Evolutionary conservation across 345 rosid species (phyloP), one percentile per base, ranked within the genome.

Genomic region (Geranium brycei): DNA sequence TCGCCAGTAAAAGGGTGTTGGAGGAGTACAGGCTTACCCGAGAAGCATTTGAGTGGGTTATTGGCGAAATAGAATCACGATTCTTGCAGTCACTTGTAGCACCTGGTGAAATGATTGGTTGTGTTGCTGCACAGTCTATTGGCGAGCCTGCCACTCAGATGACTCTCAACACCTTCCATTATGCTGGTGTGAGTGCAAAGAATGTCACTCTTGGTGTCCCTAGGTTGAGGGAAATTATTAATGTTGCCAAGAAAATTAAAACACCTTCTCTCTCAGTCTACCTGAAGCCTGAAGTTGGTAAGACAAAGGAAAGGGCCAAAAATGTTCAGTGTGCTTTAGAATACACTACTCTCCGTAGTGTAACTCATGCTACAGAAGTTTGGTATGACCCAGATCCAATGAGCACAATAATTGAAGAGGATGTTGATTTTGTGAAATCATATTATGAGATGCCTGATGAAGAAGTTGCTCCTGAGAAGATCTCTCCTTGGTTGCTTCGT

Each of bases 131-230:
- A 59, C 99, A 92, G 70, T 92, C 97, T 19, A 92, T 92, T 74
- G 99, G 99, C 71, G 99, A 92, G 77, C 99, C 99, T 73, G 99
- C 99, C 56, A 92, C 99, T 17, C 99, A 92, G 78, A 92, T 92
- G 99, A 92, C 99, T 63, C 88, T 92, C 14, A 92, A 92, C 72
- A 92, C 99, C 5, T 92, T 90, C 75, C 99, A 92, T 68, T 92
- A 87, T 65, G 99, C 99, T 81, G 99, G 99, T 86, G 99, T 92
- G 31, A 92, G 99, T 82, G 99, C 99, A 23, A 92, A 92, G 84
- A 92, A 92, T 66, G 99, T 92, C 35, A 92, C 99, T 61, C 95
- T 92, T 11, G 99, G 99, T 74, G 99, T 92, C 65, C 97, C 99
- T 28, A 73, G 97, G 86, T 73, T 92, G 83, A 83, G 97, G 68